Conservation (phyloP, 192 early-diverging fungal species). For the Mortierella antarctica region DNA sequence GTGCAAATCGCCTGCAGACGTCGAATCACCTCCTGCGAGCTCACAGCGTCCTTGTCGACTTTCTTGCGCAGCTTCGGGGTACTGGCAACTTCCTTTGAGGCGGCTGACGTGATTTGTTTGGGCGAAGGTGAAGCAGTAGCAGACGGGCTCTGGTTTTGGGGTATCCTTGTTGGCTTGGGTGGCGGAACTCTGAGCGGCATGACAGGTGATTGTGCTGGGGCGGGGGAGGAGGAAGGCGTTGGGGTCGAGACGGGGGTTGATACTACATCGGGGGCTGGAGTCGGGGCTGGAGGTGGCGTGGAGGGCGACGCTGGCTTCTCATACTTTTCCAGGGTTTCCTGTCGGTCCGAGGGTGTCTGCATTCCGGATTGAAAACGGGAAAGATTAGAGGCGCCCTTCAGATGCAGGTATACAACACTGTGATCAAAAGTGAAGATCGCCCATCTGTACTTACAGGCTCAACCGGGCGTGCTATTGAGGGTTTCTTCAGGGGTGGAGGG, state of each 20-base stretch:
- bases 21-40: constrained; percentile 82
- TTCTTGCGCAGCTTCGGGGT: constrained; percentile 50
- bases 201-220: constrained; percentile 29
- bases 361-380: neutral
- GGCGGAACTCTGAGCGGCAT: constrained; percentile 39
- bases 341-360: constrained; percentile 16
- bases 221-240: constrained; percentile 14
- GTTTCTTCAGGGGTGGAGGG: constrained; percentile 40
- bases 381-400: neutral
- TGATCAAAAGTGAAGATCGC: neutral
- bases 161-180: constrained; percentile 48
- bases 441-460: constrained; percentile 16
- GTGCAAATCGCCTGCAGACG: constrained; percentile 87
- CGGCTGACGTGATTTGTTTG: neutral
- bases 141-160: constrained; percentile 34
- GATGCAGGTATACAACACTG: neutral
- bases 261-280: neutral
- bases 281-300: constrained; percentile 14
- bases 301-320: constrained; percentile 23
- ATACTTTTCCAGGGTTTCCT: constrained; percentile 20
- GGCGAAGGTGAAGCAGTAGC: constrained; percentile 12
- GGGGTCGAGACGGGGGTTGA: constrained; percentile 12
- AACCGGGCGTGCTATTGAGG: constrained; percentile 6
- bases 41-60: constrained; percentile 61
- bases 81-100: neutral